Evolutionary conservation across 768 basidiomycete species (phyloP).

Genomic region (Russula sp.): DNA sequence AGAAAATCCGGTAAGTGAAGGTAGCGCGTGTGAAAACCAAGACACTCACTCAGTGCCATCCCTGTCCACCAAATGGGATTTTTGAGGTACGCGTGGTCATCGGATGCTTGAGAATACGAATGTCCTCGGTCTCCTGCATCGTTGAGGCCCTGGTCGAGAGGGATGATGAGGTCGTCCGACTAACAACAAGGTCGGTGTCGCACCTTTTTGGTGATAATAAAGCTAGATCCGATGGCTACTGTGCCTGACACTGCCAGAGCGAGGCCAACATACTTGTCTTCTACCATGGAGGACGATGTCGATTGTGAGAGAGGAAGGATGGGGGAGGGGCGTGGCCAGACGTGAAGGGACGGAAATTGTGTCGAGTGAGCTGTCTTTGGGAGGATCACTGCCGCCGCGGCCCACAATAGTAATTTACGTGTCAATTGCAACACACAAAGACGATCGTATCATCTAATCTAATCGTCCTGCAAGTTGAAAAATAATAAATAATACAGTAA

Average conservation of each 20-base stretch:
- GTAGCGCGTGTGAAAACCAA: neutral
- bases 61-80: conserved; percentile 99
- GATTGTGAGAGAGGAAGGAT: neutral
- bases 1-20: neutral
- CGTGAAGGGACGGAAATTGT: neutral
- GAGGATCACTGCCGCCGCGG: neutral
- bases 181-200: neutral
- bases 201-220: conserved; percentile 99
- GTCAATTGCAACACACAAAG: no score
- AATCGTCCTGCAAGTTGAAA: neutral
- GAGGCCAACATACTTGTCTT: conserved; percentile 95
- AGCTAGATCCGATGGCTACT: conserved; percentile 87
- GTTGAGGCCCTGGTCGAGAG: conserved; percentile 66
- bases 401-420: no score
- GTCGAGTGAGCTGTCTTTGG: no score
- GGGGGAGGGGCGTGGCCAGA: neutral
- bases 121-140: conserved; percentile 59
- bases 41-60: conserved; percentile 75
- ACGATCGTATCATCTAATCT: neutral
- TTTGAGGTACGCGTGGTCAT: conserved; percentile 76
- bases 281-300: conserved; percentile 43
- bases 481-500: neutral
- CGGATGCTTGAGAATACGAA: conserved; percentile 54
- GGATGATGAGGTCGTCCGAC: conserved; percentile 13
- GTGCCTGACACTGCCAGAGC: conserved; percentile 80